Evolutionary conservation across 768 basidiomycete genomes (phyloP), one percentile per base, ranked within the genome.

Genomic region (Lentinula detonsa): DNA sequence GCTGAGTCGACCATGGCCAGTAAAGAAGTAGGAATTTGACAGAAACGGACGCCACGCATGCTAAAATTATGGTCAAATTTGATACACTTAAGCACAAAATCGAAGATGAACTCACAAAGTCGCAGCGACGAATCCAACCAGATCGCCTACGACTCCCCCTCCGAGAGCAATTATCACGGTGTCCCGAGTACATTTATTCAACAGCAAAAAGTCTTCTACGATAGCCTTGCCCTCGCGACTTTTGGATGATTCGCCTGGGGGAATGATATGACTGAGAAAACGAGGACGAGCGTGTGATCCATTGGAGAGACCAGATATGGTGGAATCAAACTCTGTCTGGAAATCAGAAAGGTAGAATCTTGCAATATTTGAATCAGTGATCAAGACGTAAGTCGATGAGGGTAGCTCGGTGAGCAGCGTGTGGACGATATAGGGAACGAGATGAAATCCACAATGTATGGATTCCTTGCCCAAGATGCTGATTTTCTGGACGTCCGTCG

Each of bases 1-100:
- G 93, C 88, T 0, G 95, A 98, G 74, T 99, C 97, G 23, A 99
- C 97, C 97, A 99, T 99, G 5, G 95, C 94, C 61, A 99, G 83
- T 1, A 99, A 80, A 0, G 95, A 97, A 0, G 97, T 98, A 0
- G 97, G 97, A 59, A 99, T 91, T 76, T 99, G 97, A 21, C 93
- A 88, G 74, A 96, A 91, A 60, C 90, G 91, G 23, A 98, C 85
- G 6, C 97, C 97, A 57, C 97, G 90, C 97, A 99, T 99, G 76
- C 95, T 96, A 64, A 48, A 48, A 23, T 3, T 51, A 3, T 57
- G 6, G 61, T 55, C 39, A 62, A 49, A 35, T n/a, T 46, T 13
- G 55, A n/a, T n/a, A 35, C 57, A 54, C 13, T 16, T 58, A 23
- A 37, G 34, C 52, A 52, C 2, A 33, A 28, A 50, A 56, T 11